Base-by-base conservation (phyloP, 208 protist species). In the Acanthamoeba triangularis region DNA sequence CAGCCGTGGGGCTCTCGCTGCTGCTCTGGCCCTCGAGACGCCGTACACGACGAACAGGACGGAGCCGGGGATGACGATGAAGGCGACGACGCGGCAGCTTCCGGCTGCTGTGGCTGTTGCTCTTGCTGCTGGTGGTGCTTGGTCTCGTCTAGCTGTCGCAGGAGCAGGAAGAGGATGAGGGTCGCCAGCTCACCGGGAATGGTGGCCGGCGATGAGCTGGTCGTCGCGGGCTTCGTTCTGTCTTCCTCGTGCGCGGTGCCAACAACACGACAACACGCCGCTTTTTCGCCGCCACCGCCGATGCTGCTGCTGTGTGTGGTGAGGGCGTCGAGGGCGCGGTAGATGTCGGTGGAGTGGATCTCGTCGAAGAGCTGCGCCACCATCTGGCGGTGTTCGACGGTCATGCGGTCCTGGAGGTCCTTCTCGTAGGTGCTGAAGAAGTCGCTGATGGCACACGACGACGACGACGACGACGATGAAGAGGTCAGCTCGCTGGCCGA, bases 391-490 rank as follows among this genome's bases (percentile, higher is more conserved):
- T 82, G 74, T 8, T 82, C 74, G 37, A 33, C 30, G 18, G 18
- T 82, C 74, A 82, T 41, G 41, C 74, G 74, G 14, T 82, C 74
- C 23, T 49, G 10, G 18, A 82, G 74, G 41, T 82, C 74, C 74
- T 49, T 28, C 41, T 82, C 74, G 74, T 82, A 82, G 35, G 74
- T 82, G 74, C 37, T n/a, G 41, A 82, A 82, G 37, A 82, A 82
- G 37, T 82, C 74, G 74, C 74, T 49, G 37, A 82, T 23, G 41
- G 74, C 74, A 11, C 74, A 82, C 20, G 54, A 13, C 20, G 54
- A 13, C 54, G 54, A 13, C 20, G 54, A 13, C 54, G 7, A 61
- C 2, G 54, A 23, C 54, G 54, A 13, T 13, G 54, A 1, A 10
- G 54, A 61, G 5, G 65, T 30, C 8, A 33, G 44, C 7, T 4